Evolutionary conservation across 441 rosid species (phyloP).

Genomic region (Erodium trifolium): DNA sequence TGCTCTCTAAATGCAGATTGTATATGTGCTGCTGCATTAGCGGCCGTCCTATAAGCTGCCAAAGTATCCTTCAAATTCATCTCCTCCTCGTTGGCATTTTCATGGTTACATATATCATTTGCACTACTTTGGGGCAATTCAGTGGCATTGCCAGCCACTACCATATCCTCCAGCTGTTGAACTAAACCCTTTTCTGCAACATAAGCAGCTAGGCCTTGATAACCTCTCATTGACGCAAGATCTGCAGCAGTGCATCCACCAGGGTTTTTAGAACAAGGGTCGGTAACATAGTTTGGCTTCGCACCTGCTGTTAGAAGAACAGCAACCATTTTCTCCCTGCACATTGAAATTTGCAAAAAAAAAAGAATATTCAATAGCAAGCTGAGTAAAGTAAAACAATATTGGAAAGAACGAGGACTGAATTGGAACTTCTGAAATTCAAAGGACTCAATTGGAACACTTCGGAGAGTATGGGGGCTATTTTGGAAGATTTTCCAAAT

Average conservation of each 20-base stretch:
- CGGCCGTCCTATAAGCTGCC: slow-evolving; percentile 83
- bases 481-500: neutral
- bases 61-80: slow-evolving; percentile 64
- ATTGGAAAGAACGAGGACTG: neutral
- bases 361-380: neutral
- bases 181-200: slow-evolving; percentile 81
- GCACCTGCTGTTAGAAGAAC: slow-evolving; percentile 86
- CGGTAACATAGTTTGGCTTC: slow-evolving; percentile 80
- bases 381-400: neutral
- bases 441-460: neutral
- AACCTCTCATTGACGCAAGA: slow-evolving; percentile 66
- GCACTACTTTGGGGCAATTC: slow-evolving; percentile 47
- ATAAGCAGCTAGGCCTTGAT: slow-evolving; percentile 80
- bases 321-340: slow-evolving; percentile 96
- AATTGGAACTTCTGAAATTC: neutral
- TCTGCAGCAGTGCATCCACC: slow-evolving; percentile 79
- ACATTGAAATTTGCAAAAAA: slow-evolving; percentile 16
- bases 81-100: slow-evolving; percentile 52
- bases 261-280: slow-evolving; percentile 61
- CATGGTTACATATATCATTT: slow-evolving; percentile 27
- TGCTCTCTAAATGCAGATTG: slow-evolving; percentile 83
- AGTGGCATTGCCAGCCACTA: slow-evolving; percentile 72
- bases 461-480: neutral
- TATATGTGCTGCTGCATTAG: slow-evolving; percentile 94
- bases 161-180: slow-evolving; percentile 74